Conservation (phyloP, 345 rosid genomes). For the Moricandia arvensis region DNA sequence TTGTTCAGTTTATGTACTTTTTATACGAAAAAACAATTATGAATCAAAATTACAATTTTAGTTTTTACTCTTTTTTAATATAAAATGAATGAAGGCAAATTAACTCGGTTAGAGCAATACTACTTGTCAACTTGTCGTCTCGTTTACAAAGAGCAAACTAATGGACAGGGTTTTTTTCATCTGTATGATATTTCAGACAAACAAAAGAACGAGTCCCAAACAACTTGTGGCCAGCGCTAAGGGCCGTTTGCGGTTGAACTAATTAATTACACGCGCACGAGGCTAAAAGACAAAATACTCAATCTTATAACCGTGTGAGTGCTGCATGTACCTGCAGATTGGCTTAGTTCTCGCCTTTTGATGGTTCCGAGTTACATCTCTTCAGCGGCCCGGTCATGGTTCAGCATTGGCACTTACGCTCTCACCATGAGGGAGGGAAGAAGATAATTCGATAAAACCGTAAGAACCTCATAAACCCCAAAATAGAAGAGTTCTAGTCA, state of each 20-base stretch:
- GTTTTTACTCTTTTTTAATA: too few relatives aligned
- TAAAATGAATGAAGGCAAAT: neutral
- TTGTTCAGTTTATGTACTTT: neutral
- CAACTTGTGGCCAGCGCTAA: neutral
- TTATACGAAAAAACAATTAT: too few relatives aligned
- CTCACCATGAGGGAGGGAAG: constrained; percentile 83
- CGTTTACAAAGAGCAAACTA: neutral
- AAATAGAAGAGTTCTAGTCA: neutral
- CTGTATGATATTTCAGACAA: neutral
- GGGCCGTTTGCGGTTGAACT: constrained; percentile 2
- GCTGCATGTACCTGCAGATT: neutral
- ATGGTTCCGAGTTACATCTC: constrained; percentile 30
- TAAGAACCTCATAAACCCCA: neutral
- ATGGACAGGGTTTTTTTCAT: too few relatives aligned
- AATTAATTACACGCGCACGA: neutral
- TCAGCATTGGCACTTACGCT: constrained; percentile 77
- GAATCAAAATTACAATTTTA: neutral
- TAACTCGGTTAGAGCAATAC: neutral
- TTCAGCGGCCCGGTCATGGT: constrained; percentile 70
- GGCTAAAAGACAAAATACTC: neutral
- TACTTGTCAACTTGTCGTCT: constrained; percentile 12
- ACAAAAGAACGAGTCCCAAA: neutral
- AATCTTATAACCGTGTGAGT: constrained; percentile 1
- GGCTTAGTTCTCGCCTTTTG: constrained; percentile 36
- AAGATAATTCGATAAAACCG: constrained; percentile 57